Conservation (phyloP, 2,329 filamentous ascomycete species). For the Dactylellina parvicollis region DNA sequence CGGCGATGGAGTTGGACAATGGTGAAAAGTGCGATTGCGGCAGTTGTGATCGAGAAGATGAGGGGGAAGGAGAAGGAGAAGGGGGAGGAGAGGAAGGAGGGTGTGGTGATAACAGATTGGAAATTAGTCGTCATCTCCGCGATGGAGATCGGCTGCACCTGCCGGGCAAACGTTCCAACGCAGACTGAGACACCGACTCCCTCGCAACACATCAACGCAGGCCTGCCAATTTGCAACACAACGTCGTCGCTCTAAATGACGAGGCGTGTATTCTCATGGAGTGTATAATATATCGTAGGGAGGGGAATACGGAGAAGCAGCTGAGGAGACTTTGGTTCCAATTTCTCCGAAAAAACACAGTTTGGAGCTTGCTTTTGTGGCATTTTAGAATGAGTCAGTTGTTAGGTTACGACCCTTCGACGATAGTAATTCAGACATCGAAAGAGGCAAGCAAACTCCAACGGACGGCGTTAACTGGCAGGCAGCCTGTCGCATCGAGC, state of each 20-base stretch:
- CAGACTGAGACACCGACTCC: background rate
- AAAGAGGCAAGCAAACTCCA: background rate
- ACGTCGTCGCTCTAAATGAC: background rate
- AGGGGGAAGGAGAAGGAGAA: background rate
- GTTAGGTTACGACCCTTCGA: conserved; percentile 8
- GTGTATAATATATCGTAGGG: no score
- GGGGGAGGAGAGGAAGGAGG: background rate
- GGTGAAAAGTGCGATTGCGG: background rate
- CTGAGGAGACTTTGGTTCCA: no score
- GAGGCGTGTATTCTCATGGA: no score
- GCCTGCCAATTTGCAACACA: background rate
- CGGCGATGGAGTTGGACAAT: background rate
- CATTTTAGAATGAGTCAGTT: conserved; percentile 11
- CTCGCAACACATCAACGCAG: conserved; percentile 20
- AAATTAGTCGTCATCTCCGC: conserved; percentile 1
- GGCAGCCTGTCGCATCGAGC: no score
- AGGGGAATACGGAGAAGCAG: no score
- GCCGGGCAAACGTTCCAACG: conserved; percentile 1
- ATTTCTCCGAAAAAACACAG: no score
- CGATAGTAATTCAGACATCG: background rate
- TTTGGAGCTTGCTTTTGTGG: background rate
- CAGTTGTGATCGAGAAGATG: background rate
- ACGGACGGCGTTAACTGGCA: no score
- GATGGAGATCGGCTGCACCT: background rate
- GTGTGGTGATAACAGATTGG: no score